phyloP scores from a whole-genome alignment of 129 eudicot species.

The Deinandra increscens region DNA sequence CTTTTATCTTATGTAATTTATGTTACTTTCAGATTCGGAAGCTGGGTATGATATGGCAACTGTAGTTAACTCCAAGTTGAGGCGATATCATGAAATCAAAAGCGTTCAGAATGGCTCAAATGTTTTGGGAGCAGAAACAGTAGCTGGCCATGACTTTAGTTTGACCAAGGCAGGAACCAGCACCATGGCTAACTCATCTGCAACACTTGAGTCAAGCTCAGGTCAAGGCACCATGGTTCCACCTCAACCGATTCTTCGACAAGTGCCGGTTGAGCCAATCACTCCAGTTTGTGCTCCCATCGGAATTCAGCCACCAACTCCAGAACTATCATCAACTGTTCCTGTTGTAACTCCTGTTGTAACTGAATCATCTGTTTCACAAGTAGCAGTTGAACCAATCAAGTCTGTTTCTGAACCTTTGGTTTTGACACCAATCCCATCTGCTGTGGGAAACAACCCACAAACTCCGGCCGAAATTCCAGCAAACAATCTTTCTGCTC shows the following conservation, averaged over 20 bases:
- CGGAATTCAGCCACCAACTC: neutral
- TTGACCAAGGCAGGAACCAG: neutral
- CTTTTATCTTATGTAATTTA: neutral
- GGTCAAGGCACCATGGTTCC: conserved; percentile 21
- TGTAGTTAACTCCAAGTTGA: conserved; percentile 43
- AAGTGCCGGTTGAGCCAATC: neutral
- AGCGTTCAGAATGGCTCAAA: neutral
- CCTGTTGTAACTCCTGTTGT: conserved; percentile 22
- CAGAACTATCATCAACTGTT: neutral
- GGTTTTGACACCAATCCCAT: neutral
- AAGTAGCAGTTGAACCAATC: conserved; percentile 7
- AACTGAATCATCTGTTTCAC: neutral
- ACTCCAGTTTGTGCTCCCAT: conserved; percentile 1
- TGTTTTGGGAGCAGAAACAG: conserved; percentile 14
- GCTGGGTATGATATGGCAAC: conserved; percentile 32
- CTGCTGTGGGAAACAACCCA: conserved; percentile 10
- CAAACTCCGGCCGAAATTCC: neutral
- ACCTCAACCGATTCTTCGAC: conserved; percentile 12
- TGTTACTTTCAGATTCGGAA: conserved; percentile 41
- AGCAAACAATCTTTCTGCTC: conserved; percentile 6
- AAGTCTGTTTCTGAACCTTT: neutral
- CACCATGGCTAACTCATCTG: neutral
- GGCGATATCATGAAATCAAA: conserved; percentile 26
- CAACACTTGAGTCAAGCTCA: neutral
- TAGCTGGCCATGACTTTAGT: too few relatives aligned